phyloP scores from a whole-genome alignment of 257 asterid species.

The Lithospermum erythrorhizon region DNA sequence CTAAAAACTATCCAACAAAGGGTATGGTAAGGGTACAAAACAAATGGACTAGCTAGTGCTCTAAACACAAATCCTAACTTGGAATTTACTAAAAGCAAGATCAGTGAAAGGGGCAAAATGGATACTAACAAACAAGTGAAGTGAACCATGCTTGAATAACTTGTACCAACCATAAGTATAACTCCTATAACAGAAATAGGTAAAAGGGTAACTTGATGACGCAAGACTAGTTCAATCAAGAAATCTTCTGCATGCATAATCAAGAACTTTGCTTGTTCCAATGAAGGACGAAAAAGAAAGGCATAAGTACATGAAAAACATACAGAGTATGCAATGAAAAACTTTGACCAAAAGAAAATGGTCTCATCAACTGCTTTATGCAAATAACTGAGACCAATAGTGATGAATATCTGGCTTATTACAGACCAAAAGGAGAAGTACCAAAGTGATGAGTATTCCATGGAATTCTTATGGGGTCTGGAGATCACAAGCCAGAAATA shows the following conservation, averaged over 20 bases:
- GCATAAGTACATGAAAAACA: slow-evolving; percentile 5
- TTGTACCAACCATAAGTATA: not conserved
- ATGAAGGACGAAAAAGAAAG: slow-evolving; percentile 4
- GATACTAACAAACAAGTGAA: not conserved
- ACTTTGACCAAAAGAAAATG: not conserved
- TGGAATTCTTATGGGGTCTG: not conserved
- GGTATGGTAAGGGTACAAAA: slow-evolving; percentile 1
- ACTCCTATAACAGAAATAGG: not conserved
- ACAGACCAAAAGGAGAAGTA: slow-evolving; percentile 14
- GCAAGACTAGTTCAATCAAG: no score
- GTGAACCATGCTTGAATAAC: not conserved
- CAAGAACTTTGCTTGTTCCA: not conserved
- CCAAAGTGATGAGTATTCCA: slow-evolving; percentile 14
- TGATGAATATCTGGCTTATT: not conserved
- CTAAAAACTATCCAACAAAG: slow-evolving; percentile 2
- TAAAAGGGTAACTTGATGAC: not conserved
- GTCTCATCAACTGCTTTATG: not conserved
- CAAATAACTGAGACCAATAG: slow-evolving; percentile 1
- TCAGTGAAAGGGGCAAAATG: not conserved
- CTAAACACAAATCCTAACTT: not conserved
- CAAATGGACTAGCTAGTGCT: not conserved
- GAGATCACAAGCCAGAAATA: no score
- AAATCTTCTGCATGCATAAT: not conserved
- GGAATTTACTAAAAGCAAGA: not conserved
- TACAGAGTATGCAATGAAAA: not conserved